Percentiles rank a stretch among this genome's conserved stretches.
These are phyloP conservation scores for Pezicula radicicola DNA, from an alignment of 2,329 filamentous ascomycete genomes.

Conservation along the genomic window DNA sequence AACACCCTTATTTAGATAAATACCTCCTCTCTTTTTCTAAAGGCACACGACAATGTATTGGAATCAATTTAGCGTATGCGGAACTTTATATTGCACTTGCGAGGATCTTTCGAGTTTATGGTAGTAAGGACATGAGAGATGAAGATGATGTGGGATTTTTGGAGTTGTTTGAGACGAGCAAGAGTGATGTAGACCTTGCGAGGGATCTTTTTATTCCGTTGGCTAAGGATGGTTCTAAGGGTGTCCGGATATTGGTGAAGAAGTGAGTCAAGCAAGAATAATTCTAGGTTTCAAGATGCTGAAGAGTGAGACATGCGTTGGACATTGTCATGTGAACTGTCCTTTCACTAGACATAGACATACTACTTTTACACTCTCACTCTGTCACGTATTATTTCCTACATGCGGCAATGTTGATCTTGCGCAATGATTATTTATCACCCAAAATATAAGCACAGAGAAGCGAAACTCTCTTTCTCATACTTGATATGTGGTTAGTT, in stretches of 20 bases:
- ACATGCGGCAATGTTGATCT: too few relatives aligned
- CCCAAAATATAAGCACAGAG: too few relatives aligned
- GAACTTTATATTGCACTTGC: constrained; percentile 30
- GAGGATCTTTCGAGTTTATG: constrained; percentile 20
- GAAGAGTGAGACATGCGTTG: too few relatives aligned
- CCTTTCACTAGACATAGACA: too few relatives aligned
- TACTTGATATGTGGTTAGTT: too few relatives aligned
- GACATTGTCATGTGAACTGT: too few relatives aligned
- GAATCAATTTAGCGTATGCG: constrained; percentile 26
- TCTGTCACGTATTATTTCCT: too few relatives aligned
- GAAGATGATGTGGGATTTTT: constrained; percentile 10
- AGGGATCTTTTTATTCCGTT: constrained; percentile 9
- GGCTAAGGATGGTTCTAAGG: constrained; percentile 8
- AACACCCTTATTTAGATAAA: constrained; percentile 27
- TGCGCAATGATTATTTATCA: too few relatives aligned
- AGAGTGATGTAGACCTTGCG: constrained; percentile 15
- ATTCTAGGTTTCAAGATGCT: too few relatives aligned
- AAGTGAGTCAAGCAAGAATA: too few relatives aligned
- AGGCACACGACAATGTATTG: constrained; percentile 7
- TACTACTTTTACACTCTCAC: too few relatives aligned
- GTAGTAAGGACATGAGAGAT: constrained; percentile 8
- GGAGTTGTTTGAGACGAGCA: constrained; percentile 24
- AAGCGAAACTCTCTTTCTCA: too few relatives aligned
- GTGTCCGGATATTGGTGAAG: constrained; percentile 10
- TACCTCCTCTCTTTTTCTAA: constrained; percentile 8